These are phyloP conservation scores for Clonostachys rhizophaga DNA, from an alignment of 2,329 filamentous ascomycete genomes.

Conservation along the genomic window DNA sequence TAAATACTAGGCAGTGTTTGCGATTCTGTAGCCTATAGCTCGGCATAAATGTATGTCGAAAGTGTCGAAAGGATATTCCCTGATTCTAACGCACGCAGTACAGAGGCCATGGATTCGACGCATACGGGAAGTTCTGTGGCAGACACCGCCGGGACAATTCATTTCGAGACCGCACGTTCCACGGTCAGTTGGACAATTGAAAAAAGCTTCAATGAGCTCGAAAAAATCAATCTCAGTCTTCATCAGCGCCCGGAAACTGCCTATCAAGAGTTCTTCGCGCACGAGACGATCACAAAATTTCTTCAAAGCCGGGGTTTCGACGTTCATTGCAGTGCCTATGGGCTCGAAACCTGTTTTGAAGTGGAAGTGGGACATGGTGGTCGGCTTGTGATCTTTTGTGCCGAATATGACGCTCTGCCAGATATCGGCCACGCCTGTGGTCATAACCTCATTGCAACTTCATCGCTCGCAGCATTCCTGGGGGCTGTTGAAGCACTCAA, in stretches of 20 bases:
- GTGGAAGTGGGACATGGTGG: constrained; percentile 17
- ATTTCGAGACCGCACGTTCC: too few relatives aligned
- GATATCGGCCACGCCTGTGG: constrained; percentile 38
- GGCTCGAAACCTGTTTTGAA: constrained; percentile 24
- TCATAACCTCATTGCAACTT: constrained; percentile 37
- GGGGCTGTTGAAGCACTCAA: constrained; percentile 23
- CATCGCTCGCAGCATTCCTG: constrained; percentile 29
- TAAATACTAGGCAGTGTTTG: too few relatives aligned
- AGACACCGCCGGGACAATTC: too few relatives aligned
- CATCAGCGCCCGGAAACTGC: constrained; percentile 13
- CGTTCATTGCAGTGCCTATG: constrained; percentile 21
- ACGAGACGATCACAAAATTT: constrained; percentile 12
- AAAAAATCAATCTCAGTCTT: too few relatives aligned
- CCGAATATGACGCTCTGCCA: constrained; percentile 39
- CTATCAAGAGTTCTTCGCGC: constrained; percentile 18
- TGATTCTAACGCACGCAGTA: too few relatives aligned
- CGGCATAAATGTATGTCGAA: too few relatives aligned
- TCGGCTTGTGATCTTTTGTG: constrained; percentile 21
- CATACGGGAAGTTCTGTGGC: too few relatives aligned
- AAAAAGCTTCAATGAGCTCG: too few relatives aligned
- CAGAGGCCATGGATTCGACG: too few relatives aligned
- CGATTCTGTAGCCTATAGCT: too few relatives aligned
- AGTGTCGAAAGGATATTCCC: too few relatives aligned
- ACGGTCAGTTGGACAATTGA: too few relatives aligned
- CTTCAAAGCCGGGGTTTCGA: constrained; percentile 11